phyloP scores from a whole-genome alignment of 768 basidiomycete genomes.

The Xerocomellus dryophilus region DNA sequence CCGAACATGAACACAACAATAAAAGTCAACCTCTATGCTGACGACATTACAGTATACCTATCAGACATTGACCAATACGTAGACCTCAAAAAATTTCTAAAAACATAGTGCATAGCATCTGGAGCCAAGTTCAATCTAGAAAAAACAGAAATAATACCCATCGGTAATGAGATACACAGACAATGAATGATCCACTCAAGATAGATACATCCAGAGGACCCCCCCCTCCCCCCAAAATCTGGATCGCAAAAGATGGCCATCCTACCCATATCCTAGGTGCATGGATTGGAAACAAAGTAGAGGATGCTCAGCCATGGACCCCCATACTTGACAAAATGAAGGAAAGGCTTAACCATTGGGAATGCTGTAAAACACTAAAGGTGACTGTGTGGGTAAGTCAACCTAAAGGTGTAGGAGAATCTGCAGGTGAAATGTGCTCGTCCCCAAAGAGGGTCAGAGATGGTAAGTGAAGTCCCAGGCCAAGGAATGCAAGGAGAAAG shows the following conservation, averaged over 20 bases:
- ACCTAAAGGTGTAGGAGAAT: too few species aligned
- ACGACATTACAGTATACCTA: conserved; percentile 26
- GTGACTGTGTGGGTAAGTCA: too few species aligned
- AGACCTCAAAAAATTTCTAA: conserved; percentile 21
- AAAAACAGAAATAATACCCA: too few species aligned
- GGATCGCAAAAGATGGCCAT: conserved; percentile 14
- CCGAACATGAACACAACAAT: not conserved
- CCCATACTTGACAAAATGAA: conserved; percentile 23
- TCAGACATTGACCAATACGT: conserved; percentile 12
- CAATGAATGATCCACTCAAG: not conserved
- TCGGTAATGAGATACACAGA: not conserved
- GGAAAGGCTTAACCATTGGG: conserved; percentile 5
- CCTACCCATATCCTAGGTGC: conserved; percentile 9
- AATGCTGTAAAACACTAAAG: too few species aligned
- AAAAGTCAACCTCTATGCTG: conserved; percentile 25
- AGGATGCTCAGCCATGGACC: conserved; percentile 12
- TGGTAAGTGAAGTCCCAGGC: too few species aligned
- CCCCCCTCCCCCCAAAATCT: not conserved
- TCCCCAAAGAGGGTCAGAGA: too few species aligned
- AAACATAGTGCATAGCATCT: conserved; percentile 32
- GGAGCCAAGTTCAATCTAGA: conserved; percentile 18
- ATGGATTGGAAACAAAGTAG: conserved; percentile 25
- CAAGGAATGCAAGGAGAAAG: too few species aligned
- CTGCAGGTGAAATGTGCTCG: too few species aligned
- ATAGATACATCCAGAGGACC: not conserved